Evolutionary conservation across 1,139 yeast species (phyloP).

Genomic region (Suhomyces panamericanus): DNA sequence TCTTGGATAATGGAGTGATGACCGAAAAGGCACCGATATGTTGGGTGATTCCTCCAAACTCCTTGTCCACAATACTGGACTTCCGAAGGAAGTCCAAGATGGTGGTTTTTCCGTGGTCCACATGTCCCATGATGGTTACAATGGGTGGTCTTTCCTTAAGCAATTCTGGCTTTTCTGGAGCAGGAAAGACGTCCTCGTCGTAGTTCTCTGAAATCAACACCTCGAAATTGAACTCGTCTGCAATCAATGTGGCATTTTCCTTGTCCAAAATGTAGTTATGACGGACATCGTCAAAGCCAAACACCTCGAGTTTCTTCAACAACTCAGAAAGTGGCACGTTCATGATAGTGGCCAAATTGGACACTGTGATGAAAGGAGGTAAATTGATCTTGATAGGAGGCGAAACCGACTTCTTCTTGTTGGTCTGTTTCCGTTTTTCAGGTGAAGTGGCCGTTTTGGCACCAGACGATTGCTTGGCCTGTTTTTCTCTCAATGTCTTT

Average conservation of each 20-base stretch:
- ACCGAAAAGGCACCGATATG: conserved; percentile 98
- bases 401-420: conserved; percentile 17
- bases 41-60: conserved; percentile 97
- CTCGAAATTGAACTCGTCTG: conserved; percentile 84
- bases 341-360: conserved; percentile 73
- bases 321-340: conserved; percentile 63
- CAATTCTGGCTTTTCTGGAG: conserved; percentile 35
- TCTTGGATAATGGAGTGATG: conserved; percentile 68
- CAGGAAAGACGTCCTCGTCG: conserved; percentile 63
- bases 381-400: conserved; percentile 46
- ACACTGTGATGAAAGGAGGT: conserved; percentile 73
- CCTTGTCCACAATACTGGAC: conserved; percentile 77
- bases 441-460: neutral
- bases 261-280: conserved; percentile 80
- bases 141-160: conserved; percentile 83
- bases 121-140: conserved; percentile 98
- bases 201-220: conserved; percentile 59
- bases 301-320: conserved; percentile 54
- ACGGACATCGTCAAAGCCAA: conserved; percentile 77
- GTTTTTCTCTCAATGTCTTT: conserved; percentile 18
- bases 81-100: conserved; percentile 83
- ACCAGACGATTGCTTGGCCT: conserved; percentile 10
- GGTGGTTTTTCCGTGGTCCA: conserved; percentile 97
- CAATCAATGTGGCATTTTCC: conserved; percentile 82
- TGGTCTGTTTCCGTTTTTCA: conserved; percentile 1